Conservation (phyloP, 352 stramenopile genomes). For the Phytophthora europaea region DNA sequence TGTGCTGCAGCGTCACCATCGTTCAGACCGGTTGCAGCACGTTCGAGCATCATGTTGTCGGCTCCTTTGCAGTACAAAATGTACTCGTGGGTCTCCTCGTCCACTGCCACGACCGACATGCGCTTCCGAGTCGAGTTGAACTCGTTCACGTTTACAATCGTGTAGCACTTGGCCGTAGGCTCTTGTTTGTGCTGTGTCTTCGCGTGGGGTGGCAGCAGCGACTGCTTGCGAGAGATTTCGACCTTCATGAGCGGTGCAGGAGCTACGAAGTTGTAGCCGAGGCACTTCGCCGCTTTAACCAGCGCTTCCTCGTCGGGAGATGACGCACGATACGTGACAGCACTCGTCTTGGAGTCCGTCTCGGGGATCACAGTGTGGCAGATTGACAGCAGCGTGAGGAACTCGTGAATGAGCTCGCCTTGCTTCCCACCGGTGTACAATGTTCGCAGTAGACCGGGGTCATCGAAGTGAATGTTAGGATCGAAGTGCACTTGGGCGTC, state of each 20-base stretch:
- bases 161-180: slow-evolving; percentile 44
- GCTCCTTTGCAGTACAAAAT: slow-evolving; percentile 86
- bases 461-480: slow-evolving; percentile 65
- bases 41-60: slow-evolving; percentile 88
- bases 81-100: slow-evolving; percentile 51
- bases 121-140: slow-evolving; percentile 96
- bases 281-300: slow-evolving; percentile 67
- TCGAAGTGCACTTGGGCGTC: slow-evolving; percentile 63
- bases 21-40: slow-evolving; percentile 24
- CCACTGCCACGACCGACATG: slow-evolving; percentile 96
- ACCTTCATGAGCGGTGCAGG: slow-evolving; percentile 62
- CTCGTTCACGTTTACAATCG: slow-evolving; percentile 85
- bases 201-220: slow-evolving; percentile 26
- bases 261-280: slow-evolving; percentile 70
- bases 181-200: slow-evolving; percentile 18
- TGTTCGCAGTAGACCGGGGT: slow-evolving; percentile 49
- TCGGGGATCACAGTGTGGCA: slow-evolving; percentile 79
- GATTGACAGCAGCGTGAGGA: slow-evolving; percentile 65
- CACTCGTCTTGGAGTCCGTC: slow-evolving; percentile 66
- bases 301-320: slow-evolving; percentile 79
- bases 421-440: slow-evolving; percentile 48
- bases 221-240: slow-evolving; percentile 54
- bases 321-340: slow-evolving; percentile 56
- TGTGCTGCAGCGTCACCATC: slow-evolving; percentile 25
- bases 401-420: slow-evolving; percentile 59